phyloP scores from a whole-genome alignment of 345 rosid species.

The Pugionium dolabratum region DNA sequence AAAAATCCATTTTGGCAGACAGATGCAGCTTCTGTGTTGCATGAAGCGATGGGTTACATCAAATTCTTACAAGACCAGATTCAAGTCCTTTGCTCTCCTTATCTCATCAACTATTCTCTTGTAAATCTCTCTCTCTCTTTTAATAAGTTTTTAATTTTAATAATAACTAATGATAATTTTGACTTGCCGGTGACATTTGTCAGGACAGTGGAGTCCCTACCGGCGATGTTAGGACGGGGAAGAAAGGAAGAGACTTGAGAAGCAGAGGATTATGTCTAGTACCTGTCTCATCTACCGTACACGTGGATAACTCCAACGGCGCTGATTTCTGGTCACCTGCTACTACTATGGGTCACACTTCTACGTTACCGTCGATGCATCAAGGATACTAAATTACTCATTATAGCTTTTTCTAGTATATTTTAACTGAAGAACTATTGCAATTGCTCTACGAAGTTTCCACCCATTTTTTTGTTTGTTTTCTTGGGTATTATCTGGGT shows the following conservation, averaged over 20 bases:
- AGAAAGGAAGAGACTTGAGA: slow-evolving; percentile 48
- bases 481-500: slow-evolving; percentile 5
- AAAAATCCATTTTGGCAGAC: slow-evolving; percentile 51
- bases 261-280: slow-evolving; percentile 87
- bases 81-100: slow-evolving; percentile 83
- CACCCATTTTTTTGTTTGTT: slow-evolving; percentile 8
- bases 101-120: slow-evolving; percentile 52
- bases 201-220: slow-evolving; percentile 50
- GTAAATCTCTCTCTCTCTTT: slow-evolving; percentile 11
- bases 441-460: slow-evolving; percentile 22
- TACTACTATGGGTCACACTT: slow-evolving; percentile 43
- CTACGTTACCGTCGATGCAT: slow-evolving; percentile 30
- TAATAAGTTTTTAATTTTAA: not conserved
- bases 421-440: slow-evolving; percentile 18
- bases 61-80: slow-evolving; percentile 91
- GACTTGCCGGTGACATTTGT: slow-evolving; percentile 19
- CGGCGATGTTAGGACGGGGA: slow-evolving; percentile 38
- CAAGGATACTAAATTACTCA: slow-evolving; percentile 22
- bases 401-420: not conserved
- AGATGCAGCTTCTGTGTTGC: slow-evolving; percentile 91
- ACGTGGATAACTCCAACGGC: slow-evolving; percentile 67
- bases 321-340: slow-evolving; percentile 93
- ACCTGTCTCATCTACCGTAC: slow-evolving; percentile 62
- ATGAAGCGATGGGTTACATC: slow-evolving; percentile 98
- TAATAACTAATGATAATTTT: not conserved